phyloP scores from a whole-genome alignment of 2,329 filamentous ascomycete species.

The Thielaviopsis ethacetica region DNA sequence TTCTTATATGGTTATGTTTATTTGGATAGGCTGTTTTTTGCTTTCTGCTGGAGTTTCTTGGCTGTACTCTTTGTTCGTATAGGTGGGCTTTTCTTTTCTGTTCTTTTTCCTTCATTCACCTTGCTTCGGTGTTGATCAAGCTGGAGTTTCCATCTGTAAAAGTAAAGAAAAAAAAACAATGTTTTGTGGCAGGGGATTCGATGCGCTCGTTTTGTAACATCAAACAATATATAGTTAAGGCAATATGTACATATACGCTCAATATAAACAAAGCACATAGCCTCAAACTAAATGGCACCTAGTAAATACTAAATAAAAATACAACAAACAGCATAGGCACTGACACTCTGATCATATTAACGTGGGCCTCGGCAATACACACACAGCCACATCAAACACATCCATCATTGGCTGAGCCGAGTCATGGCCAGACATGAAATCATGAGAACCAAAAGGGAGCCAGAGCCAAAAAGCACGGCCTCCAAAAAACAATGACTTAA shows the following conservation, averaged over 20 bases:
- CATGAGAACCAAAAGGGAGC: background rate
- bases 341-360: background rate
- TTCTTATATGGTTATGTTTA: background rate
- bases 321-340: background rate
- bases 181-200: background rate
- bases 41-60: background rate
- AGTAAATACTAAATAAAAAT: background rate
- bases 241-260: background rate
- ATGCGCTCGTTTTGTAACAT: background rate
- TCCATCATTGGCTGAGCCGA: background rate
- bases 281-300: background rate
- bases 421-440: background rate
- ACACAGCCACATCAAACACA: background rate
- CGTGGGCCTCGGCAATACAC: background rate
- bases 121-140: background rate
- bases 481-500: constrained; percentile 17
- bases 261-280: background rate
- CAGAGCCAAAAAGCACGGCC: background rate
- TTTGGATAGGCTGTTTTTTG: background rate
- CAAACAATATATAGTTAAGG: background rate
- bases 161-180: too few relatives aligned
- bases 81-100: background rate
- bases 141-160: background rate
- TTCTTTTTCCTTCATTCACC: background rate
- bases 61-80: background rate